Base-by-base conservation (phyloP, 345 rosid species). In the Anastatica hierochuntica region DNA sequence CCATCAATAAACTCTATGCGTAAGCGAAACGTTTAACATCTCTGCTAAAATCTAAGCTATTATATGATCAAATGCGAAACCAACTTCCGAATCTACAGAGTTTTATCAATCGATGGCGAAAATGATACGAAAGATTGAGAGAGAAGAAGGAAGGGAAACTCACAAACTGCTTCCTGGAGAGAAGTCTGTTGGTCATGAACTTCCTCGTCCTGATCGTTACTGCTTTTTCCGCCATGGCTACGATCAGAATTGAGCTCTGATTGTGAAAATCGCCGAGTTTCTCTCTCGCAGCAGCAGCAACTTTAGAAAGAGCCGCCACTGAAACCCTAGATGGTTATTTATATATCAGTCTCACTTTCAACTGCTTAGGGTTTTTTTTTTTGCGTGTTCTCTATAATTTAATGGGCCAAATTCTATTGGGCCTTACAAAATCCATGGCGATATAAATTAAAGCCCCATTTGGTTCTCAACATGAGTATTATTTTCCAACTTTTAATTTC, bases 161-260 rank as follows among this genome's bases (percentile, higher is more conserved):
- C 60, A 90, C 98, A 50, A 90, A 90, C 70, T 90, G 98, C 78
- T 85, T 92, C 79, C 98, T 84, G 19, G 95, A 72, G 52, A 88
- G 96, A 31, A 92, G 96, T 59, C 98, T 77, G 72, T 92, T 92
- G 37, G 98, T 92, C 96, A 92, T 92, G 73, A 92, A 87, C 75
- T 90, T 90, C 58, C 98, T 70, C 27, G 95, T 87, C 7, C 96
- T 71, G 23, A 90, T 79, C 0, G 96, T 92, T 4, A 84, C 89
- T 7, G 95, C 96, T 76, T 87, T 90, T 56, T 87, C 98, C 63
- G 92, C 82, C 95, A 84, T 87, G 54, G 45, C 60, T 65, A 34
- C 46, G 20, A 30, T 47, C 42, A 7, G 34, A n/a, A 38, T 50
- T 49, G 63, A 64, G 48, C 56, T 64, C 63, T 38, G 69, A 58